Evolutionary conservation across 306 rosid species (phyloP).

Genomic region (Trifolium pratense): DNA sequence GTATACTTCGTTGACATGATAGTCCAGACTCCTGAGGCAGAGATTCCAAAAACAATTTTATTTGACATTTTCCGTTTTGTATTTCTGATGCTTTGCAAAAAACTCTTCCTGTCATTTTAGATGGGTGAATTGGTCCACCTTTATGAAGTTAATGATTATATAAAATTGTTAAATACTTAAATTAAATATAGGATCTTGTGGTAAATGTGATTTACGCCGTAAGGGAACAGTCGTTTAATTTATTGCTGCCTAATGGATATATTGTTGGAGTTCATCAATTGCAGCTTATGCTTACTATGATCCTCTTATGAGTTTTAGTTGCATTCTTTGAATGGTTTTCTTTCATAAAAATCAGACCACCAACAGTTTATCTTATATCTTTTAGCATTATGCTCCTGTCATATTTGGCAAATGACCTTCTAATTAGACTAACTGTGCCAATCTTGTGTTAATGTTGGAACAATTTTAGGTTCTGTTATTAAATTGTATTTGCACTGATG

Average conservation of each 20-base stretch:
- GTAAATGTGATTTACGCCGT: constrained; percentile 31
- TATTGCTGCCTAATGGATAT: constrained; percentile 16
- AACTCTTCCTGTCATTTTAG: constrained; percentile 18
- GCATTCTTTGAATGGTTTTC: constrained; percentile 31
- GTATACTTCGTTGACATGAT: constrained; percentile 28
- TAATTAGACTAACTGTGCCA: constrained; percentile 20
- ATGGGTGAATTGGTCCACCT: constrained; percentile 25
- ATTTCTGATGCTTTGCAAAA: constrained; percentile 34
- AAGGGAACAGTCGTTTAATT: constrained; percentile 5
- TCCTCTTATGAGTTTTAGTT: constrained; percentile 24
- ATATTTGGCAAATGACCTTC: constrained; percentile 17
- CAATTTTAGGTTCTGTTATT: constrained; percentile 39
- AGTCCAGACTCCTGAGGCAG: constrained; percentile 15
- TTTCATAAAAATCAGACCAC: constrained; percentile 22
- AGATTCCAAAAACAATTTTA: constrained; percentile 19
- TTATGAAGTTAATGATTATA: constrained; percentile 25
- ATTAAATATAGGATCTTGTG: constrained; percentile 21
- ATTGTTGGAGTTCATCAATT: constrained; percentile 30
- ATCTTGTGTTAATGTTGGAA: constrained; percentile 34
- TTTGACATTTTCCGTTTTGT: constrained; percentile 28
- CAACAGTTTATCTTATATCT: constrained; percentile 10
- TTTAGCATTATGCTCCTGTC: constrained; percentile 34
- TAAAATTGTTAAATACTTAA: constrained; percentile 3
- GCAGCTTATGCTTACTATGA: constrained; percentile 31
- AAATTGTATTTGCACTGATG: constrained; percentile 48